These are phyloP conservation scores for Polytrichum formosum DNA, from an alignment of 225 moss, liverwort and hornwort species.

Conservation along the genomic window DNA sequence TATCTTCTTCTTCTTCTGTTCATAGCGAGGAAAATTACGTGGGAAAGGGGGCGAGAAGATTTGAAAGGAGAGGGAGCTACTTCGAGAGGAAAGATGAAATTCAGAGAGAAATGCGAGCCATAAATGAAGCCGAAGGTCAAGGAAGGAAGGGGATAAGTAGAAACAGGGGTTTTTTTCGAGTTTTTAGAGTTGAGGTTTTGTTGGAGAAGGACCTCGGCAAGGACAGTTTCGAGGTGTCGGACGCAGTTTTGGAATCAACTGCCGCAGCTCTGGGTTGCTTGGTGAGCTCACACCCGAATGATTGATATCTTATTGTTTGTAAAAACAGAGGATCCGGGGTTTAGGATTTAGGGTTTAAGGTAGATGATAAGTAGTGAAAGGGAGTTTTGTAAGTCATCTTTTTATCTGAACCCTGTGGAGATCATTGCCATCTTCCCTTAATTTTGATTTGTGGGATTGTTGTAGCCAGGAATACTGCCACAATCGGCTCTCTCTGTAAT, in stretches of 20 bases:
- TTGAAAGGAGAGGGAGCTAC: slow-evolving; percentile 43
- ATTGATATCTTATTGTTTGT: no score
- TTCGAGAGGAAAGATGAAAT: slow-evolving; percentile 49
- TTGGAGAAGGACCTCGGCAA: slow-evolving; percentile 76
- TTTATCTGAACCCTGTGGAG: no score
- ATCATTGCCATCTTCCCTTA: no score
- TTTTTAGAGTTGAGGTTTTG: slow-evolving; percentile 73
- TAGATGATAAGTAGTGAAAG: not conserved
- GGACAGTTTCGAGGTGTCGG: slow-evolving; percentile 65
- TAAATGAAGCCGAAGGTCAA: not conserved
- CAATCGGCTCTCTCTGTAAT: slow-evolving; percentile 61
- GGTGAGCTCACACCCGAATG: slow-evolving; percentile 27
- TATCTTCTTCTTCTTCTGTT: no score
- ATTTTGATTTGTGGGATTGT: slow-evolving; percentile 11
- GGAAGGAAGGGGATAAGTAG: slow-evolving; percentile 8
- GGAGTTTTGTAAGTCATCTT: no score
- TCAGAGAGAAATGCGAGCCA: slow-evolving; percentile 7
- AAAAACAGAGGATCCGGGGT: no score
- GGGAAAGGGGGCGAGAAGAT: slow-evolving; percentile 34
- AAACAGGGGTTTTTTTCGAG: slow-evolving; percentile 56
- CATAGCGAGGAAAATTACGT: slow-evolving; percentile 28
- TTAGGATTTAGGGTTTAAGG: not conserved
- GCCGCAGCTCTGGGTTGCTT: slow-evolving; percentile 56
- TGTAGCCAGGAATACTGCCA: slow-evolving; percentile 62
- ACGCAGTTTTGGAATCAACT: slow-evolving; percentile 61